These are phyloP conservation scores for Cutaneotrichosporon dermatis DNA, from an alignment of 1,284 basidiomycete genomes.

Conservation along the genomic window DNA sequence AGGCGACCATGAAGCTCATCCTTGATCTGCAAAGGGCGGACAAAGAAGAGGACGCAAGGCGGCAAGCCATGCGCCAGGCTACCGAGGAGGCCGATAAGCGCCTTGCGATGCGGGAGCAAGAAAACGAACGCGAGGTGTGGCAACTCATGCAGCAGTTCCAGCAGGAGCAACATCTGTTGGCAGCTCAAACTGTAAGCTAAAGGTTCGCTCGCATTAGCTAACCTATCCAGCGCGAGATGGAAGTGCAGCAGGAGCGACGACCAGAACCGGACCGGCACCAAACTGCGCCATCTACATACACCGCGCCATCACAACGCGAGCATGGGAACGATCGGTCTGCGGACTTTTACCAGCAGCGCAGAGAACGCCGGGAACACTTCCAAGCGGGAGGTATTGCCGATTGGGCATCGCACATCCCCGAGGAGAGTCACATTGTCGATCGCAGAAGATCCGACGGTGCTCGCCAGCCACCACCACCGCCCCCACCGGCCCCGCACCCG, in stretches of 20 bases:
- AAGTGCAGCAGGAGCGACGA: too few species aligned
- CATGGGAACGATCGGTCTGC: too few species aligned
- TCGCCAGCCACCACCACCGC: not conserved
- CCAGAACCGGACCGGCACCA: too few species aligned
- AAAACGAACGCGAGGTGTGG: slow-evolving; percentile 39
- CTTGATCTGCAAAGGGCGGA: slow-evolving; percentile 34
- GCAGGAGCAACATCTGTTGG: slow-evolving; percentile 15
- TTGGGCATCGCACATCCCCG: not conserved
- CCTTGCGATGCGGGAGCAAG: slow-evolving; percentile 42
- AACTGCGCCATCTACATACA: too few species aligned
- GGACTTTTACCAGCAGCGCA: too few species aligned
- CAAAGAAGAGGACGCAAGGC: slow-evolving; percentile 21
- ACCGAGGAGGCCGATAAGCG: slow-evolving; percentile 27
- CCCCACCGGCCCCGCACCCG: not conserved
- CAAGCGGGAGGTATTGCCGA: too few species aligned
- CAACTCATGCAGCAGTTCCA: slow-evolving; percentile 28
- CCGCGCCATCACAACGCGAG: too few species aligned
- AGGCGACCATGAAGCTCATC: slow-evolving; percentile 24
- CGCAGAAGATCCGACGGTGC: not conserved
- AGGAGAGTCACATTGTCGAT: not conserved
- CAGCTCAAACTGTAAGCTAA: too few species aligned
- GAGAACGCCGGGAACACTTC: too few species aligned
- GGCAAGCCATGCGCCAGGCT: too few species aligned
- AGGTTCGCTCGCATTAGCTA: too few species aligned
- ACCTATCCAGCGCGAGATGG: too few species aligned